Percentiles rank a stretch among this genome's conserved stretches.
phyloP scores from a whole-genome alignment of 2,329 filamentous ascomycete species.

The Venturia effusa region DNA sequence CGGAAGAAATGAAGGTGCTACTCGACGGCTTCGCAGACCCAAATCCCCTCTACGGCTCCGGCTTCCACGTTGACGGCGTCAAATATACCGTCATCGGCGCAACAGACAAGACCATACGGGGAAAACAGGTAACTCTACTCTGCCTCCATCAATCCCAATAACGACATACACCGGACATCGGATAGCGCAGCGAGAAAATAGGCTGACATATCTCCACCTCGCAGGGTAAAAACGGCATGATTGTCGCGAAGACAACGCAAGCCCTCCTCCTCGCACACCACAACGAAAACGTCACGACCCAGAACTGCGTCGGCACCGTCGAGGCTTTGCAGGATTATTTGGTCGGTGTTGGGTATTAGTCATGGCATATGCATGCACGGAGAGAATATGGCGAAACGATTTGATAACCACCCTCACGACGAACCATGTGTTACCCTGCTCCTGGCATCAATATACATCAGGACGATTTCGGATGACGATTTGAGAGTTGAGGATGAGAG shows the following conservation, averaged over 20 bases:
- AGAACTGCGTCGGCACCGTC: constrained; percentile 67
- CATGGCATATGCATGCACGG: background rate
- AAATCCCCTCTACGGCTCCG: background rate
- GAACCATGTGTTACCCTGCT: background rate
- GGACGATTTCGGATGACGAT: background rate
- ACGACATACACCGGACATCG: background rate
- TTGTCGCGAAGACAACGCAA: constrained; percentile 77
- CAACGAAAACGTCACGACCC: constrained; percentile 59
- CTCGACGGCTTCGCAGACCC: constrained; percentile 7
- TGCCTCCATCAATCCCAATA: background rate
- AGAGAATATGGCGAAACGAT: background rate
- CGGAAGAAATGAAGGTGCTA: constrained; percentile 34
- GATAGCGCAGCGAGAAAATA: constrained; percentile 9
- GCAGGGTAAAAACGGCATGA: constrained; percentile 69
- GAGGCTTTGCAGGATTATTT: constrained; percentile 83
- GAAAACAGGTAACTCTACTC: constrained; percentile 9
- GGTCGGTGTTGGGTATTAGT: constrained; percentile 63
- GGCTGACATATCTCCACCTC: constrained; percentile 11
- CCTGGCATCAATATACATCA: background rate
- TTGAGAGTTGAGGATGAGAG: background rate
- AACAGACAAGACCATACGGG: constrained; percentile 4
- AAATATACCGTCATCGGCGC: constrained; percentile 11
- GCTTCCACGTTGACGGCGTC: constrained; percentile 10
- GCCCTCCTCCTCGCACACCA: constrained; percentile 86
- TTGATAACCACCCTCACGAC: background rate